Conservation (phyloP, 2,329 filamentous ascomycete genomes). For the Cordyceps pruinosa region DNA sequence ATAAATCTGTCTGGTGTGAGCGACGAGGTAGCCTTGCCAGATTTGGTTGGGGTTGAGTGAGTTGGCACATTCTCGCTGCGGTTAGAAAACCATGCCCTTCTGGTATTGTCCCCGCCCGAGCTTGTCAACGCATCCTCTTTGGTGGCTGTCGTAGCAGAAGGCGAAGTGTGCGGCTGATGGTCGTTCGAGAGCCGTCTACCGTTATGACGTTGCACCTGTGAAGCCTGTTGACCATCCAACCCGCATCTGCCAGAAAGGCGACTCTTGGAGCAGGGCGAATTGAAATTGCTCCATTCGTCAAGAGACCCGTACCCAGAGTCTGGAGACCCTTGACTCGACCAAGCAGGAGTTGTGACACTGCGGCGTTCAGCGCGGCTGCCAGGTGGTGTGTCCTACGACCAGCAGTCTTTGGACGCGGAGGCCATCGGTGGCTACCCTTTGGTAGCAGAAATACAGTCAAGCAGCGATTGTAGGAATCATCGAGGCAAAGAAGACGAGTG, state of each 20-base stretch:
- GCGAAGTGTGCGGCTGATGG: neutral
- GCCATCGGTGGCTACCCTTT: slow-evolving; percentile 1
- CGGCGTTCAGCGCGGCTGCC: neutral
- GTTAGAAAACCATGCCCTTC: neutral
- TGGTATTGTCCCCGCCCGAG: too few relatives aligned
- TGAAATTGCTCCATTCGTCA: slow-evolving; percentile 12
- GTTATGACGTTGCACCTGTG: neutral
- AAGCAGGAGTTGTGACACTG: neutral
- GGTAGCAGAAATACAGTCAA: neutral
- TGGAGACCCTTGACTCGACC: neutral
- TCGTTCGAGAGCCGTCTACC: neutral
- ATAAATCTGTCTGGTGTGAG: slow-evolving; percentile 44
- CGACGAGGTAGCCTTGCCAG: slow-evolving; percentile 13
- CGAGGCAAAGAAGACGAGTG: neutral
- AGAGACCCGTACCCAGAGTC: slow-evolving; percentile 28
- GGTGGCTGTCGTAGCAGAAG: neutral
- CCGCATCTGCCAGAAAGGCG: neutral
- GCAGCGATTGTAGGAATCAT: neutral
- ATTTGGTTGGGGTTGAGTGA: neutral
- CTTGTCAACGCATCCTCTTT: neutral
- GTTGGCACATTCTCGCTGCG: neutral
- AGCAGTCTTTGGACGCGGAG: neutral
- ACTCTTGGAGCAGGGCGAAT: neutral
- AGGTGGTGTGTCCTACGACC: slow-evolving; percentile 6
- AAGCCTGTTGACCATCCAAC: slow-evolving; percentile 6